Evolutionary conservation across 768 basidiomycete species (phyloP), one percentile per base, ranked within the genome.

Genomic region (Amanita inopinata): DNA sequence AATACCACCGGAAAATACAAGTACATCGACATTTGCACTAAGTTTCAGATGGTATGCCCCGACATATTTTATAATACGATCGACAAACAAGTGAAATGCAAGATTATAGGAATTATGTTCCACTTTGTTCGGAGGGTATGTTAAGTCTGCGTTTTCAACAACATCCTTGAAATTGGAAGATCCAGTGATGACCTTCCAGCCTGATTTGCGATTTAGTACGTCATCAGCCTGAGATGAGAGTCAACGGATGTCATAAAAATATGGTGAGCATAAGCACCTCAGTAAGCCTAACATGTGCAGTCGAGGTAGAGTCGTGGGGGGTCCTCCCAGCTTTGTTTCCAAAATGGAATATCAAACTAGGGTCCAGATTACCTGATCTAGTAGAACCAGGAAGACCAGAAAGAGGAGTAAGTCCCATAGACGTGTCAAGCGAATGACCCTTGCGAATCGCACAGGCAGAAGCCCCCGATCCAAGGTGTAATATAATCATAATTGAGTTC

Each of bases 351-450:
- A 94, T 81, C 38, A 92, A 72, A 31, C 79, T 80, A 10, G 90
- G 87, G 59, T 96, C 92, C 53, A 93, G 67, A 1, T 73, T 69
- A 6, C 92, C 91, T 10, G 80, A 74, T 37, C 92, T 80, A 1
- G 91, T 93, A 1, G 87, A 89, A 11, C 92, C 91, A 3, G 91
- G 89, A 0, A 94, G 66, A 2, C 90, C 90, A 42, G 78, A 78
- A n/a, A 91, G 61, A 3, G 90, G 91, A 1, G 92, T 92, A 27
- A 96, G 72, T 2, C 90, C 91, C 92, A 96, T 96, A 27, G 77
- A 81, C 1, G 89, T 93, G 59, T 94, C 88, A 49, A 82, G 68
- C 15, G 84, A 87, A 46, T 71, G 63, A 15, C 92, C 92, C 28
- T 67, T 55, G 37, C 70, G 68, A 57, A 94, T 81, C 12, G 78